Evolutionary conservation across 805 yeast species (phyloP).

Genomic region (Candida silvicultrix): DNA sequence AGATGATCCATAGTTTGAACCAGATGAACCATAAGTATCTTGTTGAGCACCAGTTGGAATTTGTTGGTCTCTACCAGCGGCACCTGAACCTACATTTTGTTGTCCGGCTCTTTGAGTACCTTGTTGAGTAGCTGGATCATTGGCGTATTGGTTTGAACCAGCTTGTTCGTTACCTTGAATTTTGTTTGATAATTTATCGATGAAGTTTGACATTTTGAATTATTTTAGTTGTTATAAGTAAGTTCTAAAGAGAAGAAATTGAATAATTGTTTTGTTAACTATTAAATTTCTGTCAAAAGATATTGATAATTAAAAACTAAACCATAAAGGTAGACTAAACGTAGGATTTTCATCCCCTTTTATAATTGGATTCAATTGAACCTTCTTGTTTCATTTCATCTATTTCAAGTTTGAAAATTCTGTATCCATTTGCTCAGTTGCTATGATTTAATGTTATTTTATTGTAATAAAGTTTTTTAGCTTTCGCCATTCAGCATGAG

Average conservation of each 20-base stretch:
- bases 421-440: background rate
- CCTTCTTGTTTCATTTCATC: background rate
- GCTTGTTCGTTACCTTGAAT: slow-evolving; percentile 15
- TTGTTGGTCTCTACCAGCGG: slow-evolving; percentile 14
- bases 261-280: background rate
- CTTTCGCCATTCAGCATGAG: too few species aligned
- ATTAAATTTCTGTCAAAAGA: too few species aligned
- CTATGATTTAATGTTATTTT: background rate
- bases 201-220: slow-evolving; percentile 21
- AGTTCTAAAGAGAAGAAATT: background rate
- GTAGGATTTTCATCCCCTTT: background rate
- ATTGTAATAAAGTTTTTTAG: background rate
- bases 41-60: slow-evolving; percentile 9
- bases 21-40: background rate
- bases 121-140: background rate
- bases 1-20: background rate
- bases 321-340: background rate
- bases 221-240: background rate
- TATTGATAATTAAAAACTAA: background rate
- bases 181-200: slow-evolving; percentile 22
- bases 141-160: background rate
- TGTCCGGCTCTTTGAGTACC: slow-evolving; percentile 9
- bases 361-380: background rate
- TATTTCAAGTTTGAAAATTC: background rate
- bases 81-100: slow-evolving; percentile 8